Conservation (phyloP, 169 alveolate genomes). For the Cryptosporidium baileyi region DNA sequence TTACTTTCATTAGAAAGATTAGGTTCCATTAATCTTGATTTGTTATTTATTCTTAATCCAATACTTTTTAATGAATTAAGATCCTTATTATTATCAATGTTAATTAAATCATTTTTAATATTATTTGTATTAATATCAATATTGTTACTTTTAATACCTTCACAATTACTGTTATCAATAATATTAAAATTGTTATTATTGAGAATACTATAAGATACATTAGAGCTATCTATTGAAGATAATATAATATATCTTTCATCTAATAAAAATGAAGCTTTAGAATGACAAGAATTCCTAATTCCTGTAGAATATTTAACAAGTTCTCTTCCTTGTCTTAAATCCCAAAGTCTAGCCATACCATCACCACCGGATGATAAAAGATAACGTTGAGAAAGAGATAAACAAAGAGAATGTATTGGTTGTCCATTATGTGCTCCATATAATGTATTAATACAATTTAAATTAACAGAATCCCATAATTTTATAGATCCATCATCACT, state of each 20-base stretch:
- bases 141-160: neutral
- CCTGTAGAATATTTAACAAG: constrained; percentile 38
- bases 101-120: neutral
- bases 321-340: constrained; percentile 51
- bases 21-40: neutral
- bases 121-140: neutral
- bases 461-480: constrained; percentile 62
- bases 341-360: constrained; percentile 62
- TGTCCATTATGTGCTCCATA: constrained; percentile 39
- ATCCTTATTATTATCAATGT: neutral
- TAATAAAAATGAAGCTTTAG: constrained; percentile 38
- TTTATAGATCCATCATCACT: constrained; percentile 65
- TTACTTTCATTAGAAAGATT: neutral
- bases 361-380: constrained; percentile 61
- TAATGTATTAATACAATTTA: constrained; percentile 27
- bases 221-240: constrained; percentile 12
- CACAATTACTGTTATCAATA: neutral
- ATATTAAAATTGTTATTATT: neutral
- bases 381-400: constrained; percentile 45
- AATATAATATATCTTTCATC: constrained; percentile 47
- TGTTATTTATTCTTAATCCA: constrained; percentile 1
- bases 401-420: constrained; percentile 42
- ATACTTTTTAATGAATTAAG: neutral
- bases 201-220: neutral
- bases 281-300: constrained; percentile 29